Percentiles rank a stretch among this genome's conserved stretches.
Evolutionary conservation across 2,329 filamentous ascomycete genomes (phyloP).

Genomic region (Ploettnerulaceae sp.): DNA sequence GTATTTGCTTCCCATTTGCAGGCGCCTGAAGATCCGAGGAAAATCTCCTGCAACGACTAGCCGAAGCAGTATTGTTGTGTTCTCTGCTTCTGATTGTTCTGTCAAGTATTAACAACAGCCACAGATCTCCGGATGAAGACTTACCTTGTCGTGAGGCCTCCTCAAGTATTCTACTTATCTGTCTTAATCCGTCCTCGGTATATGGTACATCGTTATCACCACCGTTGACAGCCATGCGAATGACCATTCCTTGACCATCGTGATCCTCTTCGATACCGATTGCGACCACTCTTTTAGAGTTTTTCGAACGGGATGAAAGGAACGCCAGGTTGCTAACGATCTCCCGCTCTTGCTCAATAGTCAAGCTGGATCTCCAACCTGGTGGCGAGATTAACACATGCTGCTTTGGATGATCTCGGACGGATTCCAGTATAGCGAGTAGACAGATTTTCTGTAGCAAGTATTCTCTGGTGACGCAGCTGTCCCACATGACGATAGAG

Average conservation of each 20-base stretch:
- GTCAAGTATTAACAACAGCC: neutral
- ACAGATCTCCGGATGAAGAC: neutral
- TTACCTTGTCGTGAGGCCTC: slow-evolving; percentile 20
- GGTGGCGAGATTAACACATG: neutral
- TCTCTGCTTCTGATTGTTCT: neutral
- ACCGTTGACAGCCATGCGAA: slow-evolving; percentile 26
- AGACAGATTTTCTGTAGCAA: slow-evolving; percentile 6
- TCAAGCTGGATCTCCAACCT: slow-evolving; percentile 5
- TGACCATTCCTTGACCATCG: slow-evolving; percentile 17
- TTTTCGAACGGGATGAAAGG: slow-evolving; percentile 21
- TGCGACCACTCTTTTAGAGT: slow-evolving; percentile 23
- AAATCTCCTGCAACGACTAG: neutral
- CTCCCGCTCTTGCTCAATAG: slow-evolving; percentile 22
- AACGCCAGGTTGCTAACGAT: slow-evolving; percentile 27
- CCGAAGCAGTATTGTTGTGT: neutral
- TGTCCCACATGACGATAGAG: slow-evolving; percentile 7
- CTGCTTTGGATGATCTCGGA: slow-evolving; percentile 11
- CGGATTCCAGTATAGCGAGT: neutral
- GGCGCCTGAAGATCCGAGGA: neutral
- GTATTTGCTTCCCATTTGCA: neutral
- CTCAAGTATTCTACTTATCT: slow-evolving; percentile 20
- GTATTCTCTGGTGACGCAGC: slow-evolving; percentile 6
- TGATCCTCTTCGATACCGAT: slow-evolving; percentile 26
- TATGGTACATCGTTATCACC: slow-evolving; percentile 10
- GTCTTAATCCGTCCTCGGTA: slow-evolving; percentile 13